Conservation (phyloP, 1,284 basidiomycete species). For the Malassezia cuniculi region DNA sequence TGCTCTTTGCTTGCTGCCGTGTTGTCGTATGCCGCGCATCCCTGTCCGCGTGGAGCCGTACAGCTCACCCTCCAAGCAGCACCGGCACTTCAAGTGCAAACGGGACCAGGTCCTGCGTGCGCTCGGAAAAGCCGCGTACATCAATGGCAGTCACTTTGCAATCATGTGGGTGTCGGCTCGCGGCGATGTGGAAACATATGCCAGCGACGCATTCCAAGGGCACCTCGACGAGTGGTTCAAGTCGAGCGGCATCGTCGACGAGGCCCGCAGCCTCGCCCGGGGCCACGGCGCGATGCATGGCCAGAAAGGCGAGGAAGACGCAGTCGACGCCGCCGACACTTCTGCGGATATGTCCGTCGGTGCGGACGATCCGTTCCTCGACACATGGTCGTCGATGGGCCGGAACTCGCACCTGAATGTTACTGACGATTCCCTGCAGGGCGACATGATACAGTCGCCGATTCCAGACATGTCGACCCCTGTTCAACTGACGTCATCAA, state of each 20-base stretch:
- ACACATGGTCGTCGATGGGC: conserved; percentile 1
- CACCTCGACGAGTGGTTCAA: conserved; percentile 35
- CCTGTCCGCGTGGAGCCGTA: conserved; percentile 51
- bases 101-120: conserved; percentile 50
- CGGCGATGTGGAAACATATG: conserved; percentile 51
- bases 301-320: not conserved
- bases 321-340: not conserved
- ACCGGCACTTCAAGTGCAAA: conserved; percentile 51
- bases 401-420: not conserved
- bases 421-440: not conserved
- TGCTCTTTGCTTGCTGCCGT: too few relatives aligned
- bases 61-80: conserved; percentile 49
- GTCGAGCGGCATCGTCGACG: conserved; percentile 30
- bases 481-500: too few relatives aligned
- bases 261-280: conserved; percentile 27
- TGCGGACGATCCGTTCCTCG: conserved; percentile 12
- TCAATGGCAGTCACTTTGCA: conserved; percentile 51
- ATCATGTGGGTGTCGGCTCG: conserved; percentile 50
- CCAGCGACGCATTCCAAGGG: conserved; percentile 46
- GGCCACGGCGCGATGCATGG: conserved; percentile 1
- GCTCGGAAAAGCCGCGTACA: conserved; percentile 47
- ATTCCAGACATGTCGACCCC: conserved; percentile 2
- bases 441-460: not conserved
- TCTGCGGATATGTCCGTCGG: not conserved
- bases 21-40: conserved; percentile 50